Conservation (phyloP, 2,329 filamentous ascomycete genomes). For the Aureobasidium sp. region DNA sequence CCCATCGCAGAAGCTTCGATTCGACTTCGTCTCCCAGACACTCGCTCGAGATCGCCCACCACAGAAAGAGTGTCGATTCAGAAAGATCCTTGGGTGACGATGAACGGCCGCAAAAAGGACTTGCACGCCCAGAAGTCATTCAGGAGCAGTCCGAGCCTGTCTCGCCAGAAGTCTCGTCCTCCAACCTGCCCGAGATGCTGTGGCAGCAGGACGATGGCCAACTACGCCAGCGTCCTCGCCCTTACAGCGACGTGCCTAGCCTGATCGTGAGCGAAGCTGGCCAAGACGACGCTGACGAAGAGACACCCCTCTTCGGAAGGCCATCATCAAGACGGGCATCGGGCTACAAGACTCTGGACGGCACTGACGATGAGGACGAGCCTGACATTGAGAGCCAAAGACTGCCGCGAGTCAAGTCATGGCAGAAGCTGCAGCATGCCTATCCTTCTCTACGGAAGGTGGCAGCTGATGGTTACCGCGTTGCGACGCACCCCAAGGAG, state of each 20-base stretch:
- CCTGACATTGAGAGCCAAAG: conserved; percentile 24
- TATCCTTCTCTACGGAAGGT: conserved; percentile 22
- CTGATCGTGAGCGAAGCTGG: conserved; percentile 25
- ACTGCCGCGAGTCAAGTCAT: conserved; percentile 20
- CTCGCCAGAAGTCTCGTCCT: conserved; percentile 22
- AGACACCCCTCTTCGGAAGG: conserved; percentile 31
- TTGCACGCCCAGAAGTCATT: conserved; percentile 24
- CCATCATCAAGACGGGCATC: not conserved
- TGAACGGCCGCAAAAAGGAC: conserved; percentile 13
- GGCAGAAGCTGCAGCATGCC: conserved; percentile 26
- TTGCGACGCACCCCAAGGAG: conserved; percentile 54
- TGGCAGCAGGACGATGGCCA: not conserved
- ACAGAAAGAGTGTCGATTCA: conserved; percentile 11
- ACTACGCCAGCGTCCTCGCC: not conserved
- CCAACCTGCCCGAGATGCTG: conserved; percentile 14
- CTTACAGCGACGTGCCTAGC: conserved; percentile 20
- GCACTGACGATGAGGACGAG: not conserved
- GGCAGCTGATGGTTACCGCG: conserved; percentile 21
- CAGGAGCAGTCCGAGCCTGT: conserved; percentile 29
- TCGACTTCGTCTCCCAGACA: conserved; percentile 17
- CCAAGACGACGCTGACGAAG: conserved; percentile 22
- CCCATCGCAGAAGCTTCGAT: conserved; percentile 6
- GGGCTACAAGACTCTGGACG: conserved; percentile 13
- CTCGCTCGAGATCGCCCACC: conserved; percentile 19
- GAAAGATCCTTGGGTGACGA: conserved; percentile 12